These are phyloP conservation scores for Russula ochroleuca DNA, from an alignment of 768 basidiomycete genomes.

Conservation along the genomic window DNA sequence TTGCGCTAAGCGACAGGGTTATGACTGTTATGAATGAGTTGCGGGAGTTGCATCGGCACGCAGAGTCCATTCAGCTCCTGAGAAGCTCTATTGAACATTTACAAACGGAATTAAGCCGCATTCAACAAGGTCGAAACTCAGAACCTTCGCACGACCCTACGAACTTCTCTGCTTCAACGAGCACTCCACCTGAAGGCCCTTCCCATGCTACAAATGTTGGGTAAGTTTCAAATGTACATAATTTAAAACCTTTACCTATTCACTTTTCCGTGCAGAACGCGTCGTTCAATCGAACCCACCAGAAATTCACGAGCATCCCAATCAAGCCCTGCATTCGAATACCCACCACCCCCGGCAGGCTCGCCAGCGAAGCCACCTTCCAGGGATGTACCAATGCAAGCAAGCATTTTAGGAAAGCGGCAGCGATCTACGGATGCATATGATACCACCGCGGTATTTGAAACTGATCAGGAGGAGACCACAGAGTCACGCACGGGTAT, in stretches of 20 bases:
- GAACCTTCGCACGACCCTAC: conserved; percentile 21
- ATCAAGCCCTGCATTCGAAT: conserved; percentile 26
- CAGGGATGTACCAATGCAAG: conserved; percentile 39
- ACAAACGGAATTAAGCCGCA: conserved; percentile 23
- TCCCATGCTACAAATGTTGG: conserved; percentile 11
- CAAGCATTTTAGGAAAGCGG: conserved; percentile 59
- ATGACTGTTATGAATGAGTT: conserved; percentile 20
- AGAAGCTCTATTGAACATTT: conserved; percentile 22
- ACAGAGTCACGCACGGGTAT: conserved; percentile 39
- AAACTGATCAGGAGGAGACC: conserved; percentile 39
- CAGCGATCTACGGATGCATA: conserved; percentile 50
- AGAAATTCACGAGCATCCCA: conserved; percentile 6
- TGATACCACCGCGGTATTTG: conserved; percentile 40
- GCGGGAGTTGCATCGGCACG: conserved; percentile 20
- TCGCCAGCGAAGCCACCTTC: conserved; percentile 25
- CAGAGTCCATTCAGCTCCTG: conserved; percentile 23
- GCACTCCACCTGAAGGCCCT: conserved; percentile 12
- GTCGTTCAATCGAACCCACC: conserved; percentile 14
- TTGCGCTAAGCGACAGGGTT: conserved; percentile 20
- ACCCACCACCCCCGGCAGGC: conserved; percentile 25
- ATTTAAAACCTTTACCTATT: background rate
- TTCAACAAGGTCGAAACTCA: conserved; percentile 7
- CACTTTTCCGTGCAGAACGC: background rate
- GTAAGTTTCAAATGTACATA: conserved; percentile 4
- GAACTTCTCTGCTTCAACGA: conserved; percentile 12